These are phyloP conservation scores for Fragilaria crotonensis DNA, from an alignment of 108 stramenopile species.

Conservation along the genomic window DNA sequence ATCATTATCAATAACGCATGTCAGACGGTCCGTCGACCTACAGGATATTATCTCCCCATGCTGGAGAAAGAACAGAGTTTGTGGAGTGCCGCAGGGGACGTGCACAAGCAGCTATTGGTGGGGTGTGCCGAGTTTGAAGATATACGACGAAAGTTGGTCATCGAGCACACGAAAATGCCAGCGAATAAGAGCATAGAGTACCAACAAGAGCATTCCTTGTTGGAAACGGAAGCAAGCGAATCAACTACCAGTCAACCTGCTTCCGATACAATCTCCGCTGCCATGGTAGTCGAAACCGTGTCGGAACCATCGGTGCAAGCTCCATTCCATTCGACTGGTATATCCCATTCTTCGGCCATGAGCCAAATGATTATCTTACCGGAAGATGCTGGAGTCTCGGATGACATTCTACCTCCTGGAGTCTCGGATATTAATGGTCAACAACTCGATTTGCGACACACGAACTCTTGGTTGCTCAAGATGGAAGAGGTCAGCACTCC, in stretches of 20 bases:
- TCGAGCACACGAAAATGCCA: conserved; percentile 22
- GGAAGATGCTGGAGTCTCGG: conserved; percentile 78
- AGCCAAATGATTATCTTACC: conserved; percentile 75
- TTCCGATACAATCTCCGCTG: too few relatives aligned
- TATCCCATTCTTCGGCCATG: conserved; percentile 78
- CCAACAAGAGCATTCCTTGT: not conserved
- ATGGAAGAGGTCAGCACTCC: conserved; percentile 85
- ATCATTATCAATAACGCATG: conserved; percentile 90
- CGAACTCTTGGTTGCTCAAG: conserved; percentile 85
- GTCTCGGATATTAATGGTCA: conserved; percentile 85
- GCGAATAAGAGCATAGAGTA: not conserved
- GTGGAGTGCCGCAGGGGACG: conserved; percentile 49
- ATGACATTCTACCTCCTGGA: conserved; percentile 59
- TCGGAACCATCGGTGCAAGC: conserved; percentile 4
- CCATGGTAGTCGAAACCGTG: too few relatives aligned
- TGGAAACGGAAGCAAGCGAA: too few relatives aligned
- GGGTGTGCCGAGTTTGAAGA: conserved; percentile 68
- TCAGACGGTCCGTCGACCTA: conserved; percentile 85
- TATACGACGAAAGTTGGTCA: conserved; percentile 39
- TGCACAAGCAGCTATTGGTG: conserved; percentile 43
- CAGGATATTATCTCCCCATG: conserved; percentile 69
- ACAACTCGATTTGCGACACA: conserved; percentile 75
- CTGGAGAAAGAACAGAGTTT: conserved; percentile 58
- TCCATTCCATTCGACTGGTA: conserved; percentile 66
- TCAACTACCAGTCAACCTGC: not conserved